Percentiles rank a stretch among this genome's conserved stretches.
Conservation (phyloP, 2,329 filamentous ascomycete genomes). For the Pyrenophora seminiperda region DNA sequence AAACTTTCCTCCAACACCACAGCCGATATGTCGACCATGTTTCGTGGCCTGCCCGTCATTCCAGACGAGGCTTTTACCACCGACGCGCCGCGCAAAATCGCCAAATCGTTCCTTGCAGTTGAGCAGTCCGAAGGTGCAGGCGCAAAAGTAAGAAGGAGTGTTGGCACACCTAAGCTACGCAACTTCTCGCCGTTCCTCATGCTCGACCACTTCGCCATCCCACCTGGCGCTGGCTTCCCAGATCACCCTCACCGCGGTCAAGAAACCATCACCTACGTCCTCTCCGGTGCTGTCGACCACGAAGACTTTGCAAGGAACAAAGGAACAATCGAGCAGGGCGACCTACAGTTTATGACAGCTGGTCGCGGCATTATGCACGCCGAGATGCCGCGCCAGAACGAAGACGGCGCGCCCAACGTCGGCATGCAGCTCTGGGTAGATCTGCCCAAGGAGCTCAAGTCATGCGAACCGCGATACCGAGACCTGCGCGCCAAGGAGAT, state of each 20-base stretch:
- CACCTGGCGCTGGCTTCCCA: slow-evolving; percentile 83
- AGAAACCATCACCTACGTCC: slow-evolving; percentile 87
- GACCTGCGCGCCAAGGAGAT: slow-evolving; percentile 82
- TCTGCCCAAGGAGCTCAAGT: slow-evolving; percentile 78
- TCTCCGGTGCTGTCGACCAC: slow-evolving; percentile 85
- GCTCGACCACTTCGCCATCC: slow-evolving; percentile 86
- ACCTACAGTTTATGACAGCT: slow-evolving; percentile 97
- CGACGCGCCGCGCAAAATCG: slow-evolving; percentile 70
- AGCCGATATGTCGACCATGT: slow-evolving; percentile 45
- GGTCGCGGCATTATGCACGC: slow-evolving; percentile 91
- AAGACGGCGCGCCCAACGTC: slow-evolving; percentile 76
- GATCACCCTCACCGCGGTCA: slow-evolving; percentile 85
- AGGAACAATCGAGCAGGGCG: slow-evolving; percentile 83
- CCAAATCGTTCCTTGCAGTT: slow-evolving; percentile 79
- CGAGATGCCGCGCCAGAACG: slow-evolving; percentile 86
- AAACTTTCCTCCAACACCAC: slow-evolving; percentile 30
- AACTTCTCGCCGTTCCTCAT: slow-evolving; percentile 94
- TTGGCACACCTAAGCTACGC: slow-evolving; percentile 80
- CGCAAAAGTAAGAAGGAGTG: slow-evolving; percentile 82
- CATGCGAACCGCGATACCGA: slow-evolving; percentile 88
- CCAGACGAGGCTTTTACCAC: slow-evolving; percentile 48
- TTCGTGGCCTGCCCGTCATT: slow-evolving; percentile 58
- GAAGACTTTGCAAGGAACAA: slow-evolving; percentile 88
- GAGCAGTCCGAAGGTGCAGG: slow-evolving; percentile 90
- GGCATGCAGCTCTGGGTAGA: slow-evolving; percentile 97